Evolutionary conservation across 106 monocot genomes (phyloP).

Genomic region (Apostasia shenzhenica): DNA sequence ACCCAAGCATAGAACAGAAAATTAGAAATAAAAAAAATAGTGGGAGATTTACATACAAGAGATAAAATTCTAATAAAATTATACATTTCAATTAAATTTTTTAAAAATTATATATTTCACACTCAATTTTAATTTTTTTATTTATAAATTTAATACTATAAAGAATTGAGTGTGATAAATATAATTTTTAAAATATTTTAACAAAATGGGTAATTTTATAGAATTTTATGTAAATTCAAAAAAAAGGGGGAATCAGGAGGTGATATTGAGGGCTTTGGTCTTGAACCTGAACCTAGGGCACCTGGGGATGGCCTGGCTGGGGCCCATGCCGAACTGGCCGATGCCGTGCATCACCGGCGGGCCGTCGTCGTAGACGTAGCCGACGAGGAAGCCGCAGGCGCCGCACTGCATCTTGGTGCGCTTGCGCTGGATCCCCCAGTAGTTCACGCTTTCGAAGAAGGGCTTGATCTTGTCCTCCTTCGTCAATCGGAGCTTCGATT

Average conservation of each 20-base stretch:
- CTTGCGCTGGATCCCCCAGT: slow-evolving; percentile 91
- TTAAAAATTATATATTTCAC: no score
- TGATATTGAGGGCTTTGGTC: slow-evolving; percentile 42
- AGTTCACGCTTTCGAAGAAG: slow-evolving; percentile 89
- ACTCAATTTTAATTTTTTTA: no score
- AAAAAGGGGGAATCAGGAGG: not conserved
- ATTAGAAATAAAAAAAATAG: no score
- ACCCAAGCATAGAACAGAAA: no score
- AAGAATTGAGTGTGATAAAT: no score
- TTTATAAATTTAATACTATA: no score
- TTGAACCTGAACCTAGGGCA: slow-evolving; percentile 77
- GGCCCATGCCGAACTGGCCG: slow-evolving; percentile 89
- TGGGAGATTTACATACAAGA: no score
- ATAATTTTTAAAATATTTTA: no score
- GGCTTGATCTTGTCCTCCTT: slow-evolving; percentile 75
- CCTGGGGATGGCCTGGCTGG: slow-evolving; percentile 82
- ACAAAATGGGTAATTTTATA: no score
- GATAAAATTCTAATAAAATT: no score
- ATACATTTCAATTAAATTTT: no score
- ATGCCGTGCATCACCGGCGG: slow-evolving; percentile 69
- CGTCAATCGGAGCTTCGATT: slow-evolving; percentile 59
- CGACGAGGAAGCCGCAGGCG: slow-evolving; percentile 61
- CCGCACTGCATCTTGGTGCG: slow-evolving; percentile 67
- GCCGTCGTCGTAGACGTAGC: slow-evolving; percentile 87
- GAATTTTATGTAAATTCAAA: not conserved